phyloP scores from a whole-genome alignment of 2,329 filamentous ascomycete genomes.

The Colletotrichum camelliae region DNA sequence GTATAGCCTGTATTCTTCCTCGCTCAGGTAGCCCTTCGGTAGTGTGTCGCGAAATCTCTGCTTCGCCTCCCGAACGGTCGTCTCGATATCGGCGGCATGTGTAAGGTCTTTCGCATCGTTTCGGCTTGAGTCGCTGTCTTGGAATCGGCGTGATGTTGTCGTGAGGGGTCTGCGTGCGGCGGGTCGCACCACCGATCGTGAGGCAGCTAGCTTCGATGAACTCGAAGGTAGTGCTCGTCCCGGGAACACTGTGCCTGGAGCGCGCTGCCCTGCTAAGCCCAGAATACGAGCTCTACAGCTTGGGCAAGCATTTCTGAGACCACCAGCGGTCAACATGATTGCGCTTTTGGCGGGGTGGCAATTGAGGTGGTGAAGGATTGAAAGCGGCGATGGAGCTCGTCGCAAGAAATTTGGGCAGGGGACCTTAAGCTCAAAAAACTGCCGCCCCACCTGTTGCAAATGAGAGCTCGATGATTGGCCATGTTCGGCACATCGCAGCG shows the following conservation, averaged over 20 bases:
- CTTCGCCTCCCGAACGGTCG: slow-evolving; percentile 72
- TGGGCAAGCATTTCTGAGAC: slow-evolving; percentile 16
- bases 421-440: background rate
- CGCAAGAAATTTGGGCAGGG: slow-evolving; percentile 13
- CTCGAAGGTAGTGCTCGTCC: background rate
- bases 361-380: background rate
- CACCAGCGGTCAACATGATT: slow-evolving; percentile 19
- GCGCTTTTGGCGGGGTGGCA: background rate
- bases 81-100: slow-evolving; percentile 55
- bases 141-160: background rate
- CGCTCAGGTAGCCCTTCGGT: slow-evolving; percentile 72
- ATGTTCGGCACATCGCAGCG: background rate
- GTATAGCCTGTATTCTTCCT: slow-evolving; percentile 77
- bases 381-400: background rate
- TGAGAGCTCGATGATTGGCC: background rate
- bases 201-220: background rate
- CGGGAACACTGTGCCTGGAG: background rate
- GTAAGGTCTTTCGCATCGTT: slow-evolving; percentile 24
- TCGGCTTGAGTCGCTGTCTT: background rate
- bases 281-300: slow-evolving; percentile 12
- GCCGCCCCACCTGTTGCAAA: slow-evolving; percentile 9
- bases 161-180: background rate
- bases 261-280: background rate
- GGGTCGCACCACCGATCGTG: background rate
- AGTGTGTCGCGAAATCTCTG: slow-evolving; percentile 79